Percentiles rank a stretch among this genome's conserved stretches.
phyloP scores from a whole-genome alignment of 1,139 yeast species.

The Yamadazyma atlantica region DNA sequence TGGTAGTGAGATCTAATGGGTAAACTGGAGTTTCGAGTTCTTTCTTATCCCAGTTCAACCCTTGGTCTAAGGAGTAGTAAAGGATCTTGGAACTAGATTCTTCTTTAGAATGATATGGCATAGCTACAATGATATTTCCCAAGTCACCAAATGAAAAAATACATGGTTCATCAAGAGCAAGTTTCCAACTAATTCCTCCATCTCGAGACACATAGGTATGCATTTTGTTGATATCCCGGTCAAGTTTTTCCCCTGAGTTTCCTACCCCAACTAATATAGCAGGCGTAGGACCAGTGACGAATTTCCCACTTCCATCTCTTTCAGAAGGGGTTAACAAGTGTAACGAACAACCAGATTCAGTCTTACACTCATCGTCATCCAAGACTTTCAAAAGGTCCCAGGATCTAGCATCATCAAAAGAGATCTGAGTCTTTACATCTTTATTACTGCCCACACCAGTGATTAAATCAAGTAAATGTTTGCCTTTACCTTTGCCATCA shows the following conservation, averaged over 20 bases:
- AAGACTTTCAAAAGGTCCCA: constrained; percentile 54
- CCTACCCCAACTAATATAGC: constrained; percentile 70
- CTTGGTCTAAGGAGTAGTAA: constrained; percentile 73
- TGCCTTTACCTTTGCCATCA: constrained; percentile 18
- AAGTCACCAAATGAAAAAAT: constrained; percentile 72
- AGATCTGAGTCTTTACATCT: constrained; percentile 31
- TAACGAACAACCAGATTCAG: constrained; percentile 52
- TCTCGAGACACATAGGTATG: constrained; percentile 70
- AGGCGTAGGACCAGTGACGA: constrained; percentile 67
- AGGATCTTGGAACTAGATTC: constrained; percentile 25
- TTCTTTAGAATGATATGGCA: constrained; percentile 38
- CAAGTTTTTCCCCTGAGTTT: constrained; percentile 40
- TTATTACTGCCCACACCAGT: constrained; percentile 25
- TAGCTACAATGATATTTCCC: constrained; percentile 73
- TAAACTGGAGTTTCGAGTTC: constrained; percentile 48
- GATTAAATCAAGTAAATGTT: constrained; percentile 26
- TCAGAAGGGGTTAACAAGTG: constrained; percentile 53
- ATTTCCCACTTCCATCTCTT: constrained; percentile 54
- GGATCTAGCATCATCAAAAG: constrained; percentile 64
- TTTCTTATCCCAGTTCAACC: constrained; percentile 57
- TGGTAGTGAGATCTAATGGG: constrained; percentile 53
- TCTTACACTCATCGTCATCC: constrained; percentile 48
- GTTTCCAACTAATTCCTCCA: constrained; percentile 74
- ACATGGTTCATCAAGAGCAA: constrained; percentile 55
- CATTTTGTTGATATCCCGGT: constrained; percentile 23